Percentiles rank a stretch among this genome's conserved stretches.
Evolutionary conservation across 2,329 filamentous ascomycete genomes (phyloP).

Genomic region (Verruconis gallopava): DNA sequence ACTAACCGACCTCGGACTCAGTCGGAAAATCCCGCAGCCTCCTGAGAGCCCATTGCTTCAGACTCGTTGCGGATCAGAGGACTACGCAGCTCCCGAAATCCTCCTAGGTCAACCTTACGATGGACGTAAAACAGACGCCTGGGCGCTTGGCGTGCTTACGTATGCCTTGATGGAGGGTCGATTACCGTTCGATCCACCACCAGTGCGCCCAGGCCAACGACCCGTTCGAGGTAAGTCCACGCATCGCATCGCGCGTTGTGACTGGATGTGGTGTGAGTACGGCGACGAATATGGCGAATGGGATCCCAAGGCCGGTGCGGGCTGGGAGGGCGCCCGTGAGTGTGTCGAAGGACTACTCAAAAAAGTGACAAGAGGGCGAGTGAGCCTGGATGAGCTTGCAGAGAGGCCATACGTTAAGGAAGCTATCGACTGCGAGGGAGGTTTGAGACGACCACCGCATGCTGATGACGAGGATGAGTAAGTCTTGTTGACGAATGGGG

Average conservation of each 20-base stretch:
- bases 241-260: slow-evolving; percentile 87
- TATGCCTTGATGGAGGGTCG: slow-evolving; percentile 91
- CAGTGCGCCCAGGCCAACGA: slow-evolving; percentile 59
- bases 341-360: slow-evolving; percentile 78
- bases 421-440: slow-evolving; percentile 55
- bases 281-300: slow-evolving; percentile 78
- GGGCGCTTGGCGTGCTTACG: slow-evolving; percentile 85
- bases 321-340: slow-evolving; percentile 60
- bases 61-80: slow-evolving; percentile 88
- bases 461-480: slow-evolving; percentile 4
- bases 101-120: slow-evolving; percentile 93
- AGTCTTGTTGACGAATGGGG: no score
- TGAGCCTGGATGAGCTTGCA: slow-evolving; percentile 60
- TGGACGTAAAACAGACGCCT: slow-evolving; percentile 80
- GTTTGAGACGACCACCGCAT: slow-evolving; percentile 25
- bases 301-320: slow-evolving; percentile 55
- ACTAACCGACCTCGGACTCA: slow-evolving; percentile 82
- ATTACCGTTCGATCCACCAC: slow-evolving; percentile 81
- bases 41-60: slow-evolving; percentile 76
- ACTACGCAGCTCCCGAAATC: slow-evolving; percentile 93
- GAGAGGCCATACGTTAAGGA: slow-evolving; percentile 62
- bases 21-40: slow-evolving; percentile 56
- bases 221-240: slow-evolving; percentile 45
- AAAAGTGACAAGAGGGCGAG: slow-evolving; percentile 62
- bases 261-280: slow-evolving; percentile 90